These are phyloP conservation scores for Nephelium lappaceum DNA, from an alignment of 345 rosid genomes.

Conservation along the genomic window DNA sequence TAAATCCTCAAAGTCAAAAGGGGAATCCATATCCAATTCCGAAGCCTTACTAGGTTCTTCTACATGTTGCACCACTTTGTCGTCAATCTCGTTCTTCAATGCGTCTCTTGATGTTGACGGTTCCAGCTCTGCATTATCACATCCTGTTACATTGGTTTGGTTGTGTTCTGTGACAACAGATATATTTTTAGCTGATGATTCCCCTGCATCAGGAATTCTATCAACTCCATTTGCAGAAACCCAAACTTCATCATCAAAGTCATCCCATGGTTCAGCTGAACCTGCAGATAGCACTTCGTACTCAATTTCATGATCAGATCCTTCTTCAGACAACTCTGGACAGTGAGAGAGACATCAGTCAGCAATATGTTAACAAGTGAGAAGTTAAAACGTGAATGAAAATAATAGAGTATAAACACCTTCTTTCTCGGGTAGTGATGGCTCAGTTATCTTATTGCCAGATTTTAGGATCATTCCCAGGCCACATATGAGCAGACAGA, in stretches of 20 bases:
- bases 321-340: conserved; percentile 82
- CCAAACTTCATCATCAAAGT: conserved; percentile 65
- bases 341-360: conserved; percentile 21
- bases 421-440: conserved; percentile 56
- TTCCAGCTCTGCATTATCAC: conserved; percentile 30
- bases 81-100: conserved; percentile 33
- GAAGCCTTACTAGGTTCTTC: conserved; percentile 28
- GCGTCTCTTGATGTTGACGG: conserved; percentile 40
- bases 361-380: conserved; percentile 19
- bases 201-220: conserved; percentile 32
- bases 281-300: conserved; percentile 81
- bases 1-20: conserved; percentile 75
- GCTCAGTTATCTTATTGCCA: conserved; percentile 64
- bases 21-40: conserved; percentile 40
- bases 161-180: conserved; percentile 29
- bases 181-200: conserved; percentile 31
- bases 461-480: conserved; percentile 91
- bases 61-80: conserved; percentile 20
- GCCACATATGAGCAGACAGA: conserved; percentile 98
- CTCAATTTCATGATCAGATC: conserved; percentile 80
- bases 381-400: conserved; percentile 22
- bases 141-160: conserved; percentile 28
- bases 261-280: conserved; percentile 79
- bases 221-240: conserved; percentile 56
- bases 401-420: conserved; percentile 37